Base-by-base conservation (phyloP, 2,329 filamentous ascomycete genomes). In the Lachnellula arida region DNA sequence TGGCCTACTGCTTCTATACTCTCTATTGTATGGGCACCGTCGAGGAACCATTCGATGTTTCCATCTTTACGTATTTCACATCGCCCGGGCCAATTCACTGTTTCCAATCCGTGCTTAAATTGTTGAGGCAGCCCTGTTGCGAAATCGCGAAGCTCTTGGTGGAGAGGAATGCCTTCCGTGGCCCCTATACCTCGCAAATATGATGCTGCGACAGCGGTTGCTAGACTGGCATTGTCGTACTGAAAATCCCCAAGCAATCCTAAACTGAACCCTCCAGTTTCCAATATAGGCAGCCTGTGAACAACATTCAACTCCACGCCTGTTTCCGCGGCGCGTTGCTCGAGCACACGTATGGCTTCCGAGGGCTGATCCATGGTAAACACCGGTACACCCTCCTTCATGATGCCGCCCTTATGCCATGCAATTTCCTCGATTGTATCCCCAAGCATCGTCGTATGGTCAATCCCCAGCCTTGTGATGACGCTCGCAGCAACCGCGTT, bases 371-470 rank as follows among this genome's bases (percentile, higher is more conserved):
- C 76, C 2, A 80, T 80, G 0, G 86, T 86, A 58, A 88, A 89
- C 2, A 81, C 84, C 23, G 79, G 78, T 4, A 80, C 79, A 0
- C 81, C 82, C 0, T 72, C 51, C 71, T 95, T 96, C 70, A 95
- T 87, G 46, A 97, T 89, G 1, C 92, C 92, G 6, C 86, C 87
- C 72, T 97, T 97, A 70, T 96, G 89, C 92, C 91, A 96, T 3
- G 91, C 86, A 61, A 96, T 96, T 67, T 90, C 78, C 55, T 88
- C 85, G 50, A 93, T 81, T 0, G 90, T 92, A 39, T 81, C 78
- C 11, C 92, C 92, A 37, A 97, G 77, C 79, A 96, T 85, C 4
- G 81, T 84, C 1, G 87, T 85, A 71, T 97, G 92, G 65, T 97
- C 92, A 58, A 96, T 87, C 3, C 90, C 91, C 44, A 97, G 72